Conservation (phyloP, 176 grass and related monocot genomes). For the Oryza glumipatula region DNA sequence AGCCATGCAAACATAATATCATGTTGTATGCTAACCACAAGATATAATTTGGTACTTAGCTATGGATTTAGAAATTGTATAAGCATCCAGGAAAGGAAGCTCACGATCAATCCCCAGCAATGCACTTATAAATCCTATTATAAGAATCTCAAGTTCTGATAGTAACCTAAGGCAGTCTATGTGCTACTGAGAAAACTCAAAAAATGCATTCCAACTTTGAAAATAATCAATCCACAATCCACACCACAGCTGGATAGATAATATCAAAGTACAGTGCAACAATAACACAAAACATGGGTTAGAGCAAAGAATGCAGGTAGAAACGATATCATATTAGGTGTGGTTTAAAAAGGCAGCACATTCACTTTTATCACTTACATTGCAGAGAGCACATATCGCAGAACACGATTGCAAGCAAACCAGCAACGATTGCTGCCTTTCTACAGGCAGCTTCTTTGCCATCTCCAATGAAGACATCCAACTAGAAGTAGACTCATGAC, state of each 20-base stretch:
- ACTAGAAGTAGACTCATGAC: conserved; percentile 59
- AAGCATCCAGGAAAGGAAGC: conserved; percentile 7
- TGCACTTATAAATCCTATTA: neutral
- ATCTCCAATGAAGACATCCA: conserved; percentile 79
- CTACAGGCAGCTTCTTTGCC: conserved; percentile 70
- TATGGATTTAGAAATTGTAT: neutral
- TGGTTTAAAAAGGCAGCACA: neutral
- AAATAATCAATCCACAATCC: neutral
- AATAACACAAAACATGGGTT: conserved; percentile 6
- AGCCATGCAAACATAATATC: conserved; percentile 8
- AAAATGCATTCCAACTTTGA: conserved; percentile 3
- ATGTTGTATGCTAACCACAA: neutral
- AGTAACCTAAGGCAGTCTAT: neutral
- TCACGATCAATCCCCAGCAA: neutral
- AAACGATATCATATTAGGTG: neutral
- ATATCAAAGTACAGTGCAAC: neutral
- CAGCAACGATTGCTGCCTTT: conserved; percentile 74
- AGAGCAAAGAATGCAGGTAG: neutral
- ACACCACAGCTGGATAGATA: conserved; percentile 12
- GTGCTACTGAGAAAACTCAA: neutral
- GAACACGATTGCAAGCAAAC: conserved; percentile 81
- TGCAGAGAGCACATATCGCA: conserved; percentile 87
- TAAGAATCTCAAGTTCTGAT: neutral
- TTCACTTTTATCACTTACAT: conserved; percentile 79
- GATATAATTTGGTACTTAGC: neutral